Evolutionary conservation across 2,329 filamentous ascomycete species (phyloP), one percentile per base, ranked within the genome.

Genomic region (Aspergillus tamarii): DNA sequence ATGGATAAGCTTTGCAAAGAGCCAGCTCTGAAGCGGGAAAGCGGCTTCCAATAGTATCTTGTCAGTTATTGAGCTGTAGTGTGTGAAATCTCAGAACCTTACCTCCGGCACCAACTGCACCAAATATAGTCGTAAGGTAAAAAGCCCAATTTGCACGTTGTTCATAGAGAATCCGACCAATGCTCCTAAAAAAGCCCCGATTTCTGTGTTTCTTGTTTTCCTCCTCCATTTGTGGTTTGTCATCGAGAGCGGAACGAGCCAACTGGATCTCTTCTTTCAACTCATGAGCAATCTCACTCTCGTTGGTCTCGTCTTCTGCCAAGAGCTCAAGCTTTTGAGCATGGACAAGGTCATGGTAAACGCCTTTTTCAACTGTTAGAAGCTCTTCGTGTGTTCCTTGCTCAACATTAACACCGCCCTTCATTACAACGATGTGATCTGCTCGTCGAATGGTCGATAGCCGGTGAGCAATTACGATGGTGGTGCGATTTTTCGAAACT

Each of bases 381-480:
- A 96, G 84, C 50, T 87, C 85, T 8, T 92, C 87, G 67, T 96
- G 93, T 0, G 86, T 92, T 0, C 93, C 93, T 68, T 89, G 82
- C 75, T 96, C 92, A 10, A 90, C 84, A 0, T 93, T 86, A 59
- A 84, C 79, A 2, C 93, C 93, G 69, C 89, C 86, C 56, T 89
- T 84, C 59, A 96, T 77, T 0, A 96, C 92, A 9, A 93, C 82
- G 60, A 96, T 96, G 43, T 88, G 87, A 72, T 96, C 90, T 4
- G 92, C 92, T 67, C 90, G 88, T 80, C 89, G 88, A 60, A 92
- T 88, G 0, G 90, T 92, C 0, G 89, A 91, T 28, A 92, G 79
- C 11, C 89, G 85, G 73, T 91, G 89, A 0, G 92, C 93, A 55
- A 94, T 91, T 48, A 93, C 87, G n/a, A 95, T 86, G 0, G 92